These are phyloP conservation scores for Leccinum barrowsii DNA, from an alignment of 768 basidiomycete genomes.

Conservation along the genomic window DNA sequence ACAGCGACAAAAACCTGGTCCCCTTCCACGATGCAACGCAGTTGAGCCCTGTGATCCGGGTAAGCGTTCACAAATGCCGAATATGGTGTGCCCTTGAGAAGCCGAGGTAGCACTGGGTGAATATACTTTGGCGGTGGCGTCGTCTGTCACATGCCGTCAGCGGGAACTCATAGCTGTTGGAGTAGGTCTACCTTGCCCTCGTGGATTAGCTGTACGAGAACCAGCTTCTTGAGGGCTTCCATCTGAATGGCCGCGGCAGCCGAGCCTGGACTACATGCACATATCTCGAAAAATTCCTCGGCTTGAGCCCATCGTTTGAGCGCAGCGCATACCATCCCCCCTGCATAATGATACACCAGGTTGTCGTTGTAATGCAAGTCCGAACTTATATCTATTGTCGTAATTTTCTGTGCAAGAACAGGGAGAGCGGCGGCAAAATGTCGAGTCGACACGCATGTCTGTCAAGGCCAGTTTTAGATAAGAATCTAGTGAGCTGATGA, in stretches of 20 bases:
- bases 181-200: constrained; percentile 58
- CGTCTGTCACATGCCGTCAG: constrained; percentile 17
- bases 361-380: constrained; percentile 78
- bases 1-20: constrained; percentile 55
- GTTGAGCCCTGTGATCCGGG: constrained; percentile 46
- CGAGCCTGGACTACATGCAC: constrained; percentile 58
- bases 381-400: constrained; percentile 58
- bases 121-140: constrained; percentile 71
- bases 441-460: constrained; percentile 57
- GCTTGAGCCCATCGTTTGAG: constrained; percentile 67
- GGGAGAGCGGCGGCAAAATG: constrained; percentile 57
- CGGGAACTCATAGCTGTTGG: not conserved
- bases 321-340: constrained; percentile 62
- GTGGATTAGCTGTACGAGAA: constrained; percentile 73
- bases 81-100: constrained; percentile 70
- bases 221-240: constrained; percentile 83
- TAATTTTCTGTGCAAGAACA: constrained; percentile 60
- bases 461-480: not conserved
- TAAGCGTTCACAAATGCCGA: constrained; percentile 60
- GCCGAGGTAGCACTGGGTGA: constrained; percentile 49
- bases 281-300: constrained; percentile 77
- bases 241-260: constrained; percentile 69
- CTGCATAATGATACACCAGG: constrained; percentile 81
- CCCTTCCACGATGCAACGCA: constrained; percentile 50
- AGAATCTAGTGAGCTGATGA: not conserved